Base-by-base conservation (phyloP, 2,329 filamentous ascomycete genomes). In the Clarireedia sp. region DNA sequence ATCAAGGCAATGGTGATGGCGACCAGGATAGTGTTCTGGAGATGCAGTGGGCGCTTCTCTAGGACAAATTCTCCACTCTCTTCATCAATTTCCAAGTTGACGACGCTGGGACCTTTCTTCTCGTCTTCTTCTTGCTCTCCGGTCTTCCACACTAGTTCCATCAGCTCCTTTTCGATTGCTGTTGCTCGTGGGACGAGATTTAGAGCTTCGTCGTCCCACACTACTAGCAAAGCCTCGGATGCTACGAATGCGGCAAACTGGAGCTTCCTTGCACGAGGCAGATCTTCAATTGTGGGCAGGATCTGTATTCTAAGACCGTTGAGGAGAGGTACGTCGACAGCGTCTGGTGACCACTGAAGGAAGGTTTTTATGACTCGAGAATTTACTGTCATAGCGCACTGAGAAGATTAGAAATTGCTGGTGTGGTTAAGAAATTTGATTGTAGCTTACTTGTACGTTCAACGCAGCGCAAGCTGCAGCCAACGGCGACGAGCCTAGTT, bases 171-270 rank as follows among this genome's bases (percentile, higher is more conserved):
- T 69, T 92, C 86, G 57, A 92, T 90, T 36, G 78, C 77, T 66
- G 84, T 83, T 45, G 86, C 88, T 54, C 87, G 77, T 54, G 80
- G 73, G 5, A 90, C 75, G 8, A 92, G 73, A 64, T 89, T 82
- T 55, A 85, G 75, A 0, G 87, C 81, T 55, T 91, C 86, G 62
- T 92, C 88, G 62, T 92, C 88, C 89, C 89, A 94, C 1, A 92
- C 87, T 1, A 92, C 74, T 1, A 94, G 73, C 5, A 91, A 74
- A 4, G 81, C 81, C 59, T 88, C 83, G 0, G 80, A 81, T 2
- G 86, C 83, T 43, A 92, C 78, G 67, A 92, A 91, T 7, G 89
- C 88, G 12, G 87, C 88, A 61, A 87, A 90, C 67, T 92, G 88
- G 67, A 89, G 82, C 68, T 89, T 91, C 57, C 87, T 78, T 5